A percentile compares a stretch with the other conserved stretches of the same genome.
Evolutionary conservation across 106 monocot species (phyloP).

Genomic region (Narthecium ossifragum): DNA sequence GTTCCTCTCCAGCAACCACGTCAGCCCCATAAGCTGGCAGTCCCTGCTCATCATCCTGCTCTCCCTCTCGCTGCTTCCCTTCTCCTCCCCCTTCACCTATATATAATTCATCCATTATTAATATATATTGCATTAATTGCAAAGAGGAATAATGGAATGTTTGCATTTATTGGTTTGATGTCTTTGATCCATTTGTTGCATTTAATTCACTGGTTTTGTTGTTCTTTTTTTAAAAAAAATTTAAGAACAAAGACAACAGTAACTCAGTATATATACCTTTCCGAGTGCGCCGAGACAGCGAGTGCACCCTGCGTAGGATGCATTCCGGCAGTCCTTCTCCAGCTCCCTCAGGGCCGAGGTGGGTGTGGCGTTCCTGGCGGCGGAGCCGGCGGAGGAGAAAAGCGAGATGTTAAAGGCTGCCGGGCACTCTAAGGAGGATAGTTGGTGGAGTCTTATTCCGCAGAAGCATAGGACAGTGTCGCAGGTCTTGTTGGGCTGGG

Average conservation of each 20-base stretch:
- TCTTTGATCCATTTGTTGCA: too few relatives aligned
- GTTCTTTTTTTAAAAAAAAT: neutral
- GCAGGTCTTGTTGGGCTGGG: constrained; percentile 70
- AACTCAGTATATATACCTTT: too few relatives aligned
- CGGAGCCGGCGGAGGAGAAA: too few relatives aligned
- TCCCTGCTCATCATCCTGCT: constrained; percentile 30
- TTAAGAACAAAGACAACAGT: neutral
- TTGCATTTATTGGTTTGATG: too few relatives aligned
- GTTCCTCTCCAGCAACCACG: constrained; percentile 42
- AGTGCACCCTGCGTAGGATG: constrained; percentile 84
- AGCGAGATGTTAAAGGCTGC: constrained; percentile 69
- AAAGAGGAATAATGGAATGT: too few relatives aligned
- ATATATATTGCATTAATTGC: too few relatives aligned
- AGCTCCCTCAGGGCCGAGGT: constrained; percentile 53
- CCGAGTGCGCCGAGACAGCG: constrained; percentile 77
- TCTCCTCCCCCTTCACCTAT: constrained; percentile 1
- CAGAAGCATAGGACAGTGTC: constrained; percentile 91
- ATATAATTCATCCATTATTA: too few relatives aligned
- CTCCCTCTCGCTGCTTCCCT: constrained; percentile 12
- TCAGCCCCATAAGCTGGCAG: constrained; percentile 47
- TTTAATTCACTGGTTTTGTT: too few relatives aligned
- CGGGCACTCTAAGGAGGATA: constrained; percentile 72
- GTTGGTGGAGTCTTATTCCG: constrained; percentile 92
- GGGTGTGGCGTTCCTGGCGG: constrained; percentile 35
- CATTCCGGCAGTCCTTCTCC: constrained; percentile 70